Evolutionary conservation across 2,329 filamentous ascomycete species (phyloP), one percentile per base, ranked within the genome.

Genomic region (Orbilia oligospora): DNA sequence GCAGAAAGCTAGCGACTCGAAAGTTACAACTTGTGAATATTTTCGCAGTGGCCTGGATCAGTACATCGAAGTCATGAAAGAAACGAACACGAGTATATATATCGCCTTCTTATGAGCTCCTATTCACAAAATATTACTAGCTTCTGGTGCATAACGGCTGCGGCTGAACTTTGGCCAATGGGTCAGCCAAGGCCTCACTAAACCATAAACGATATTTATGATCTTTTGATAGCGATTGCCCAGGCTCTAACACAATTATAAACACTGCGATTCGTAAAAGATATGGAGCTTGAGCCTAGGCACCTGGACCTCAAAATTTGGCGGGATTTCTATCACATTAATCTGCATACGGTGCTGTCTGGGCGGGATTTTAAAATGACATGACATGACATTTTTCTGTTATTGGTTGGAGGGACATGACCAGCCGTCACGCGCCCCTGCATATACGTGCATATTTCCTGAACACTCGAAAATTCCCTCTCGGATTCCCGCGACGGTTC

Each of bases 401-500:
- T n/a, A n/a, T n/a, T n/a, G n/a, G n/a, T n/a, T n/a, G n/a, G n/a
- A n/a, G n/a, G n/a, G n/a, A n/a, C n/a, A n/a, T n/a, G n/a, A n/a
- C n/a, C n/a, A n/a, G n/a, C n/a, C n/a, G n/a, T n/a, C n/a, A n/a
- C n/a, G n/a, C n/a, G n/a, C n/a, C n/a, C n/a, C n/a, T n/a, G n/a
- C n/a, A n/a, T n/a, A n/a, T n/a, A n/a, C n/a, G n/a, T n/a, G n/a
- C n/a, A n/a, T n/a, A n/a, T n/a, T n/a, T n/a, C n/a, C n/a, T n/a
- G n/a, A n/a, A n/a, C n/a, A n/a, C n/a, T n/a, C n/a, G n/a, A 41
- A 38, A 58, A 22, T 58, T 58, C 30, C 30, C 53, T 38, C 30
- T n/a, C 53, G 14, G 30, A 22, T 58, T 58, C 27, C 30, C 8
- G 30, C 27, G 27, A 16, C 14, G 53, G 1, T 10, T 38, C 27